phyloP scores from a whole-genome alignment of 805 yeast species.

The Metschnikowia aberdeeniae region DNA sequence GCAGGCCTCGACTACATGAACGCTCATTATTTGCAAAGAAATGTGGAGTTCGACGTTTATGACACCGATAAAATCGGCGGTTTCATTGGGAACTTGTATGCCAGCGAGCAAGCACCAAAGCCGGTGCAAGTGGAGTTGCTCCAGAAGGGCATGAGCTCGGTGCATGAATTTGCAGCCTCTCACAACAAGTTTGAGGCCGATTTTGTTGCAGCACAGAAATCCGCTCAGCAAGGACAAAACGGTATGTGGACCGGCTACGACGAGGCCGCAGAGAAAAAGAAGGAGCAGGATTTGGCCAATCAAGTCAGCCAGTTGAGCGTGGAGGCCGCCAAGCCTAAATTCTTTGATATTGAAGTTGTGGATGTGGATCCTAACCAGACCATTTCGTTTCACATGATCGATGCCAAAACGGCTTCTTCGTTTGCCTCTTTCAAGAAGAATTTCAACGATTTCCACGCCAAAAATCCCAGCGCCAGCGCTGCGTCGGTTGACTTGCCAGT shows the following conservation, averaged over 20 bases:
- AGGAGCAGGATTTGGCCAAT: slow-evolving; percentile 22
- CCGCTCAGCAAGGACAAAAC: slow-evolving; percentile 49
- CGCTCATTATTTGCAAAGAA: slow-evolving; percentile 62
- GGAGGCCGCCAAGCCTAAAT: slow-evolving; percentile 36
- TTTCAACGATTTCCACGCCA: slow-evolving; percentile 44
- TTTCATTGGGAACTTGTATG: slow-evolving; percentile 66
- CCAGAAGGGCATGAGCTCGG: slow-evolving; percentile 57
- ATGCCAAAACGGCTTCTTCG: slow-evolving; percentile 31
- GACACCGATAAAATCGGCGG: slow-evolving; percentile 76
- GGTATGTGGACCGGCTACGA: slow-evolving; percentile 71
- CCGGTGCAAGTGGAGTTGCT: slow-evolving; percentile 60
- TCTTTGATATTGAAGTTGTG: slow-evolving; percentile 52
- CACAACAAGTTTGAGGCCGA: slow-evolving; percentile 53
- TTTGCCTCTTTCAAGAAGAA: slow-evolving; percentile 43
- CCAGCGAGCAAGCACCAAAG: slow-evolving; percentile 40
- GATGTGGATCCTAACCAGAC: slow-evolving; percentile 36
- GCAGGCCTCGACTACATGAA: slow-evolving; percentile 53
- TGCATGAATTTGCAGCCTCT: slow-evolving; percentile 62
- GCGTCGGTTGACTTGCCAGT: slow-evolving; percentile 36
- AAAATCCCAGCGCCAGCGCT: slow-evolving; percentile 33
- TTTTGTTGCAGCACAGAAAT: slow-evolving; percentile 57
- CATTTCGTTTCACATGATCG: slow-evolving; percentile 44
- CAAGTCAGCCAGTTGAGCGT: slow-evolving; percentile 20
- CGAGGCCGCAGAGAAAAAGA: slow-evolving; percentile 31
- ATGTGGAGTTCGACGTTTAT: slow-evolving; percentile 64